Base-by-base conservation (phyloP, 805 yeast genomes). In the Dipodascus albidus region DNA sequence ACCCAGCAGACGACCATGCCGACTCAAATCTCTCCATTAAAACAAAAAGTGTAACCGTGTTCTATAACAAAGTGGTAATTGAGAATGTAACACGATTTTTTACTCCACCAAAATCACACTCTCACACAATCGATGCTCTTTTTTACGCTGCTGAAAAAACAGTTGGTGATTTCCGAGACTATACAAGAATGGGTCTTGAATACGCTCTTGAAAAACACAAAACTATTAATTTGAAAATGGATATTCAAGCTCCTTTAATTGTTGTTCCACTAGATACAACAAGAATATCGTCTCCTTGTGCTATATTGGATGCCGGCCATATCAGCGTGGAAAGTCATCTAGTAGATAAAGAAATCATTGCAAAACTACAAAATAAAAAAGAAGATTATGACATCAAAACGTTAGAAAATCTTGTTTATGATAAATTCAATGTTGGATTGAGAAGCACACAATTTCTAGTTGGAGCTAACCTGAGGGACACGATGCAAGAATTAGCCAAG, bases 141-240 rank as follows among this genome's bases (percentile, higher is more conserved):
- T 80, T 93, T 80, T 83, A 80, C 66, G 98, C 96, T 1, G 99
- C 99, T 0, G 96, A 90, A 57, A 87, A 90, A 0, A 90, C 96
- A 0, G 85, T 93, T 54, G 96, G 88, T 62, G 97, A 95, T 1
- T 73, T 93, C 58, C 83, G 97, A 0, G 74, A 82, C 23, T 96
- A 89, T 64, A 93, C 98, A 0, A 75, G 96, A 62, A 77, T 93
- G 57, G 98, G 98, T 0, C 74, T 93, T 19, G 95, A 91, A 68
- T 89, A 93, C 59, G 93, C 96, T 0, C 74, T 95, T 60, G 96
- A 89, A 57, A 96, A 91, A 61, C 99, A 93, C 69, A 90, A 89
- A 64, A 91, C 98, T 0, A 69, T 89, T 54, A 83, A 89, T 62
- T 78, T 89, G 23, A 82, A 86, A 61, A 76, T 93, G 57, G 98